phyloP scores from a whole-genome alignment of 2,329 filamentous ascomycete genomes.

The Colletotrichum sp. region DNA sequence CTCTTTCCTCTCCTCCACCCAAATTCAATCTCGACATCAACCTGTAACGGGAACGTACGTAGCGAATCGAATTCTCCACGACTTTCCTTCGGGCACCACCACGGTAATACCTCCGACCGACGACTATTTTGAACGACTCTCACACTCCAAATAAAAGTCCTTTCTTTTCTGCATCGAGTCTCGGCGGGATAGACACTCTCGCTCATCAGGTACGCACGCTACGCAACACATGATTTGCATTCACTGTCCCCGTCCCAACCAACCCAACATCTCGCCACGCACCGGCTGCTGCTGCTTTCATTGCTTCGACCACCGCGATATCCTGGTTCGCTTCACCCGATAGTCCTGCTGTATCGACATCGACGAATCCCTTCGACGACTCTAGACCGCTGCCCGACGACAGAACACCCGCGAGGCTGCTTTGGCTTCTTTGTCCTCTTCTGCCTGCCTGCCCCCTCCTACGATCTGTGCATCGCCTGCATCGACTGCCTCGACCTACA shows the following conservation, averaged over 20 bases:
- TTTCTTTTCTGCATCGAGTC: neutral
- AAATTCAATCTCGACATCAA: conserved; percentile 24
- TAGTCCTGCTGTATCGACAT: neutral
- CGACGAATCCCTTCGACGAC: neutral
- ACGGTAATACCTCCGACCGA: neutral
- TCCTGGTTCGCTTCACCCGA: neutral
- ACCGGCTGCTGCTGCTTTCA: neutral
- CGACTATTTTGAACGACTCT: neutral
- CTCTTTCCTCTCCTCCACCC: conserved; percentile 24
- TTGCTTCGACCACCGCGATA: neutral
- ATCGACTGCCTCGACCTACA: neutral
- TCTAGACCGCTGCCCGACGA: neutral
- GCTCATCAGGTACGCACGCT: conserved; percentile 3
- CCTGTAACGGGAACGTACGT: conserved; percentile 14
- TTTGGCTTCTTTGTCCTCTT: neutral
- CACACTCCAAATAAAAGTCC: neutral
- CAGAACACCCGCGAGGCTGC: neutral
- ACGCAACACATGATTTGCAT: neutral
- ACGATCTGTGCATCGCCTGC: neutral
- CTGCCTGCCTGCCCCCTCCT: neutral
- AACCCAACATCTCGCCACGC: neutral
- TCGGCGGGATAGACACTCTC: neutral
- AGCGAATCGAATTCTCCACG: conserved; percentile 18
- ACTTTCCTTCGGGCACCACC: conserved; percentile 1
- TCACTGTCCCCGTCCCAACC: neutral